Percentiles rank a stretch among this genome's conserved stretches.
Conservation (phyloP, 345 rosid species). For the Excoecaria agallocha region DNA sequence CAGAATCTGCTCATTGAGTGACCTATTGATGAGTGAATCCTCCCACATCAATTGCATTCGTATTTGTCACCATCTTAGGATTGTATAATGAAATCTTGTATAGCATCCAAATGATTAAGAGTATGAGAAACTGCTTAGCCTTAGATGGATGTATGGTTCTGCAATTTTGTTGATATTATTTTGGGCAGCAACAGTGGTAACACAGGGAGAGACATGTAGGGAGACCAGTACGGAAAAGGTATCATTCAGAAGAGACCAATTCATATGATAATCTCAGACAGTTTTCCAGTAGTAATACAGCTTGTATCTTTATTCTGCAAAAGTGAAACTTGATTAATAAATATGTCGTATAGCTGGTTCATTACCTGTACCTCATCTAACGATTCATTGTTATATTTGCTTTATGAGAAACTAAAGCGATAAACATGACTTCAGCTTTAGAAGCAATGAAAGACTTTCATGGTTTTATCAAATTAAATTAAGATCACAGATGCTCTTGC, state of each 20-base stretch:
- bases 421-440: not conserved
- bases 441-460: not conserved
- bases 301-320: not conserved
- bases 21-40: not conserved
- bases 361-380: constrained; percentile 1
- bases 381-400: constrained; percentile 1
- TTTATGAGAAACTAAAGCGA: not conserved
- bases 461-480: not conserved
- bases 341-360: not conserved
- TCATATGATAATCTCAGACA: not conserved
- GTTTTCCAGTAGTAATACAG: not conserved
- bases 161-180: constrained; percentile 6
- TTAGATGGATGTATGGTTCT: not conserved
- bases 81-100: not conserved
- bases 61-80: not conserved
- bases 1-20: constrained; percentile 3
- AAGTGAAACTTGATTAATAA: not conserved
- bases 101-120: not conserved
- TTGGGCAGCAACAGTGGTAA: not conserved
- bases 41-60: not conserved
- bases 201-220: not conserved
- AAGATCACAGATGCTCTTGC: not conserved
- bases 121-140: not conserved
- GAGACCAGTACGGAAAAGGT: not conserved
- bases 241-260: not conserved